Evolutionary conservation across 371 early-diverging fungal genomes (phyloP).

Genomic region (Conidiobolus incongruus): DNA sequence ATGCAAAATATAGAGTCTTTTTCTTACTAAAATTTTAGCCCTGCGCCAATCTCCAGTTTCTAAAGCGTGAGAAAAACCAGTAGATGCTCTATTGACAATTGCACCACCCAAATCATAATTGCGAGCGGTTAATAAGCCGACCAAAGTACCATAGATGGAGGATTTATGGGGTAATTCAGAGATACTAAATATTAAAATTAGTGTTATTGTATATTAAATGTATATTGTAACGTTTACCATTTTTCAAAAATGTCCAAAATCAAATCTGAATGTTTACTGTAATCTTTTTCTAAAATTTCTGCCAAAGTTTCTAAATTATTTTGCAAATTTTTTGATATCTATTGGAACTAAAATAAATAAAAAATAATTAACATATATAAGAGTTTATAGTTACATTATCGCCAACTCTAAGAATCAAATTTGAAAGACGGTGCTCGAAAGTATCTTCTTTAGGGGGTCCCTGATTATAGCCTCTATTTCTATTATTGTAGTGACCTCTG

Average conservation of each 20-base stretch:
- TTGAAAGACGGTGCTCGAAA: too few relatives aligned
- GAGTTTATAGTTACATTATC: too few relatives aligned
- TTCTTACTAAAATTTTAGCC: not conserved
- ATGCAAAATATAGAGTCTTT: too few relatives aligned
- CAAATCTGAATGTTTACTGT: not conserved
- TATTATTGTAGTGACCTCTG: too few relatives aligned
- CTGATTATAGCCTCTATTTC: too few relatives aligned
- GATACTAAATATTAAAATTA: too few relatives aligned
- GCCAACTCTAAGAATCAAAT: too few relatives aligned
- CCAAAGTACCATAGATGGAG: not conserved
- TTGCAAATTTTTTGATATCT: not conserved
- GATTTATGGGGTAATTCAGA: constrained; percentile 1
- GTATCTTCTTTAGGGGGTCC: too few relatives aligned
- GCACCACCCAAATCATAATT: not conserved
- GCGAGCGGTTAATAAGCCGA: not conserved
- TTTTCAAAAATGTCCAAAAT: not conserved
- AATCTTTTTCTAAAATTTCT: constrained; percentile 2
- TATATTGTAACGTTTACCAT: too few relatives aligned
- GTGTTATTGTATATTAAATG: too few relatives aligned
- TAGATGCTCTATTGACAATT: not conserved
- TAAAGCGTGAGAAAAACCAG: not conserved
- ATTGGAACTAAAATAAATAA: too few relatives aligned
- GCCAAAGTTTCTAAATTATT: not conserved
- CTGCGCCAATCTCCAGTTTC: not conserved
- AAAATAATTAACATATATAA: too few relatives aligned